A percentile compares a stretch with the other conserved stretches of the same genome.
Conservation (phyloP, 1,284 basidiomycete species). For the Leccinum laetum region DNA sequence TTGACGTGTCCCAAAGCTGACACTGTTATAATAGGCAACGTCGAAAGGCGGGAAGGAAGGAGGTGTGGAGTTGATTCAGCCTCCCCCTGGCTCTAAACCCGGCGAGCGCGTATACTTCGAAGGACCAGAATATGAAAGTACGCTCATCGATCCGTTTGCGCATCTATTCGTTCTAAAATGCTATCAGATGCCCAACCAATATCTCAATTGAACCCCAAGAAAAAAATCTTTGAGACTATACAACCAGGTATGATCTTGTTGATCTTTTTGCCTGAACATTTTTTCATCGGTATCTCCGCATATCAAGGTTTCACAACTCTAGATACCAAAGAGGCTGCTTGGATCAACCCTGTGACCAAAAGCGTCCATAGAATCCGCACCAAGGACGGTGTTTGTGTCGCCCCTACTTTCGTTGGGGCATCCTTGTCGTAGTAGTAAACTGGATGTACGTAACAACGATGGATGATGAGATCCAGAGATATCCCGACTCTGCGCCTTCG, state of each 20-base stretch:
- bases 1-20: constrained; percentile 1
- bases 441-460: constrained; percentile 1
- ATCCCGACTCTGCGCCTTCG: not conserved
- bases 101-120: constrained; percentile 96
- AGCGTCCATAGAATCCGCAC: constrained; percentile 84
- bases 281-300: constrained; percentile 5
- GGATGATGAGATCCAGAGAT: not conserved
- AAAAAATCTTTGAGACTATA: constrained; percentile 96
- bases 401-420: constrained; percentile 85
- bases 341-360: constrained; percentile 87
- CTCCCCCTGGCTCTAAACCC: constrained; percentile 83
- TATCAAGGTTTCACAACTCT: constrained; percentile 80
- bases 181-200: constrained; percentile 67
- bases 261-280: not conserved
- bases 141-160: not conserved
- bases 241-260: constrained; percentile 66
- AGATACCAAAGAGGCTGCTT: constrained; percentile 84
- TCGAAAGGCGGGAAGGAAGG: constrained; percentile 87
- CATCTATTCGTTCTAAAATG: not conserved
- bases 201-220: constrained; percentile 91
- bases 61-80: constrained; percentile 90
- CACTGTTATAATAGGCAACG: constrained; percentile 59
- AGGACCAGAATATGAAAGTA: constrained; percentile 80
- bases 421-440: constrained; percentile 76
- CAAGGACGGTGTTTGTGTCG: constrained; percentile 77